A percentile compares a stretch with the other conserved stretches of the same genome.
Conservation (phyloP, 2,329 filamentous ascomycete genomes). For the Penicillium frequentans region DNA sequence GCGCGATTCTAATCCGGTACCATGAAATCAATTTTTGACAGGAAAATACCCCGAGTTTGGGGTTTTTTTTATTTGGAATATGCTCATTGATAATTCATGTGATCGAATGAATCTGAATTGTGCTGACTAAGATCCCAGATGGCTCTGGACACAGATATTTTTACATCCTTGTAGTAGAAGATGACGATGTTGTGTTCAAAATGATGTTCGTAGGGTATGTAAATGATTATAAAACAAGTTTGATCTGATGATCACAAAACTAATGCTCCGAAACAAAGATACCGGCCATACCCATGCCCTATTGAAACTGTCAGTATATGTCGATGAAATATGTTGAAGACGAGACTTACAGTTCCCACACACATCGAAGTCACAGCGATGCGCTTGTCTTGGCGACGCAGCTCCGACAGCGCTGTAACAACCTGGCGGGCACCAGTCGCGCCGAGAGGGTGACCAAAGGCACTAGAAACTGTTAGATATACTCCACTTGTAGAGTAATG, state of each 20-base stretch:
- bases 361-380: slow-evolving; percentile 92
- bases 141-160: too few relatives aligned
- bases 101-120: too few relatives aligned
- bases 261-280: slow-evolving; percentile 86
- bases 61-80: too few relatives aligned
- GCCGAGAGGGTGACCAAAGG: slow-evolving; percentile 88
- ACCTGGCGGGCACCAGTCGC: slow-evolving; percentile 91
- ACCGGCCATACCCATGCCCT: slow-evolving; percentile 75
- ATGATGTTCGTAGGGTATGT: neutral
- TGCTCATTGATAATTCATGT: too few relatives aligned
- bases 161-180: too few relatives aligned
- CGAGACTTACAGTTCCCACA: slow-evolving; percentile 72
- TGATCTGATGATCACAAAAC: neutral
- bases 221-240: neutral
- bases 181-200: neutral
- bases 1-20: too few relatives aligned
- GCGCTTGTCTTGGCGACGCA: slow-evolving; percentile 75
- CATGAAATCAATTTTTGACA: too few relatives aligned
- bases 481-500: neutral
- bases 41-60: too few relatives aligned
- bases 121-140: too few relatives aligned
- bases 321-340: neutral
- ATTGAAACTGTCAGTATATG: slow-evolving; percentile 5
- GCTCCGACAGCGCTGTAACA: slow-evolving; percentile 81
- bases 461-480: slow-evolving; percentile 40